A percentile compares a stretch with the other conserved stretches of the same genome.
Conservation (phyloP, 1,139 yeast genomes). For the Arxiozyma telluris region DNA sequence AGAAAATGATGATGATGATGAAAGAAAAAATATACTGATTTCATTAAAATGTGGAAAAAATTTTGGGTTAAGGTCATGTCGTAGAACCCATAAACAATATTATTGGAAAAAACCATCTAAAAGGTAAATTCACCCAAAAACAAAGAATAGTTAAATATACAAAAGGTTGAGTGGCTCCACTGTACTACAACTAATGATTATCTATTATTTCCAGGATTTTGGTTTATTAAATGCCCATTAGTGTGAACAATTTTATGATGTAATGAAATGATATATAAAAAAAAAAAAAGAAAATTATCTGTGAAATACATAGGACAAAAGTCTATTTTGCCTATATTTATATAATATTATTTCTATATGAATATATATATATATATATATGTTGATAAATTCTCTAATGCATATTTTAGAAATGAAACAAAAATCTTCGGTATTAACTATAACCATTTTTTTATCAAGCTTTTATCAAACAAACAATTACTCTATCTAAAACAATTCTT, state of each 20-base stretch:
- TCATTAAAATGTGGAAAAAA: slow-evolving; percentile 66
- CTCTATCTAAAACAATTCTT: slow-evolving; percentile 16
- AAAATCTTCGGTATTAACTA: neutral
- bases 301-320: neutral
- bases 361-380: neutral
- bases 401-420: neutral
- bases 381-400: neutral
- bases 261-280: neutral
- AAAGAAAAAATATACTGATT: slow-evolving; percentile 60
- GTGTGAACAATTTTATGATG: neutral
- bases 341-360: neutral
- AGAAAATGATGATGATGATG: slow-evolving; percentile 65
- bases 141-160: neutral
- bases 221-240: neutral
- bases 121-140: neutral
- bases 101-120: slow-evolving; percentile 65
- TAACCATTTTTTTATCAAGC: neutral
- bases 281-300: too few species aligned
- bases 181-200: neutral
- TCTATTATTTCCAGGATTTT: too few species aligned
- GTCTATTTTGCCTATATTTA: neutral
- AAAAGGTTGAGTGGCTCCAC: neutral
- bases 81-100: slow-evolving; percentile 89
- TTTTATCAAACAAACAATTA: neutral
- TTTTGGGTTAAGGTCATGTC: slow-evolving; percentile 73